phyloP scores from a whole-genome alignment of 1,139 yeast genomes.

The Sporopachydermia cereana region DNA sequence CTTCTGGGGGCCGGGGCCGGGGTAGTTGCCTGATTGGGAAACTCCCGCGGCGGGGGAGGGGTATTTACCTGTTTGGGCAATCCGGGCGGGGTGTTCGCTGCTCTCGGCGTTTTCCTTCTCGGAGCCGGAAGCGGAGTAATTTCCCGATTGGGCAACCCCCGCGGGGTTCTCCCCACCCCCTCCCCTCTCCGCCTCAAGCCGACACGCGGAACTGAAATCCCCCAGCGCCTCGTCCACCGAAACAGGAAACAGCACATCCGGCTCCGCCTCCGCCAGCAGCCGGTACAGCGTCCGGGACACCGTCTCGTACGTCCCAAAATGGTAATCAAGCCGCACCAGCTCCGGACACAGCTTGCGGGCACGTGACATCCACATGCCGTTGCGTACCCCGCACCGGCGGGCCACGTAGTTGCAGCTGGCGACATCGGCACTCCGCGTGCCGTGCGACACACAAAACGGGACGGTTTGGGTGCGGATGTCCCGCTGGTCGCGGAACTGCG shows the following conservation, averaged over 20 bases:
- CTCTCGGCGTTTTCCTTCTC: background rate
- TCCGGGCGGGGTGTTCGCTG: conserved; percentile 5
- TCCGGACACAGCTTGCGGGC: conserved; percentile 60
- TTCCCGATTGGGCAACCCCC: no score
- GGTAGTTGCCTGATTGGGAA: background rate
- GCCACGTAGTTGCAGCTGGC: conserved; percentile 91
- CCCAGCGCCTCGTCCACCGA: conserved; percentile 85
- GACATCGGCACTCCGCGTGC: conserved; percentile 52
- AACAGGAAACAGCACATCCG: conserved; percentile 66
- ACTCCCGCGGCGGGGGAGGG: no score
- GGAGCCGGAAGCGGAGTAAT: background rate
- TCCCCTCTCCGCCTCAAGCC: conserved; percentile 9
- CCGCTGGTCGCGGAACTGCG: conserved; percentile 38
- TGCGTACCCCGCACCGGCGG: conserved; percentile 55
- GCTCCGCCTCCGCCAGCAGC: conserved; percentile 26
- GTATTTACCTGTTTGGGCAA: no score
- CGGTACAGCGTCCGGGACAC: conserved; percentile 46
- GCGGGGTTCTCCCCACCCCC: conserved; percentile 4
- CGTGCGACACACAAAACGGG: conserved; percentile 83
- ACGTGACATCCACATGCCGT: conserved; percentile 79
- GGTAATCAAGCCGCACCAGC: conserved; percentile 51
- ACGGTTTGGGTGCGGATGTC: conserved; percentile 19
- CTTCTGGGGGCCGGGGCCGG: background rate
- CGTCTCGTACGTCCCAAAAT: conserved; percentile 60
- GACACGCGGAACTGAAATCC: conserved; percentile 40